Evolutionary conservation across 179 eudicot species (phyloP).

Genomic region (Actinidia polygama): DNA sequence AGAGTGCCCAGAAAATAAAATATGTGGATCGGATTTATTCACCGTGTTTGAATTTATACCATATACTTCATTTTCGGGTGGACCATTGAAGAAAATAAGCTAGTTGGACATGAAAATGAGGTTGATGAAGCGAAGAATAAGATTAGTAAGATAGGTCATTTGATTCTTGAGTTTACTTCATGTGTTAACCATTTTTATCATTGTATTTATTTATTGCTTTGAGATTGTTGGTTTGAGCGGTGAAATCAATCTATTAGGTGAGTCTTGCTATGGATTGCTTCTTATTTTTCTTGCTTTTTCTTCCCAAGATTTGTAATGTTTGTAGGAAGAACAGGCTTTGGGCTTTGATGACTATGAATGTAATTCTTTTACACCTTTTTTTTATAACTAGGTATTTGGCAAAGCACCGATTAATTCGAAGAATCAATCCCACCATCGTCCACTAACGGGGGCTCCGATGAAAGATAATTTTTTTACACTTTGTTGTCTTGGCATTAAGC

Average conservation of each 20-base stretch:
- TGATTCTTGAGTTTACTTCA: background rate
- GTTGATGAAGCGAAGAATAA: background rate
- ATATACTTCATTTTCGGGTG: background rate
- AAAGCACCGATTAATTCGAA: too few species aligned
- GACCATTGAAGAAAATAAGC: background rate
- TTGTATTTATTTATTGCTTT: conserved; percentile 4
- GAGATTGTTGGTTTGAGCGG: conserved; percentile 1
- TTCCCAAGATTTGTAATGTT: background rate
- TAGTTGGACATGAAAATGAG: background rate
- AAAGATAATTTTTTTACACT: background rate
- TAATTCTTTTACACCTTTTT: background rate
- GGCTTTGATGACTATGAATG: background rate
- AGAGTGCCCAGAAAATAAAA: background rate
- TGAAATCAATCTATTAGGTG: conserved; percentile 6
- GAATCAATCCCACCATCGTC: too few species aligned
- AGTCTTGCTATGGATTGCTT: background rate
- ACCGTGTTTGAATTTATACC: too few species aligned
- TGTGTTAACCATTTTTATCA: background rate
- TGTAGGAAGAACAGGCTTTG: background rate
- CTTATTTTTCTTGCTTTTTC: background rate
- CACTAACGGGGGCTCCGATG: background rate
- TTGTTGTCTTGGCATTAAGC: background rate
- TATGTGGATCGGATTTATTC: background rate
- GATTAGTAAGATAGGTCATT: conserved; percentile 6
- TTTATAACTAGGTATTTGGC: too few species aligned